A percentile compares a stretch with the other conserved stretches of the same genome.
These are phyloP conservation scores for Arthromyces matolae DNA, from an alignment of 768 basidiomycete genomes.

Conservation along the genomic window DNA sequence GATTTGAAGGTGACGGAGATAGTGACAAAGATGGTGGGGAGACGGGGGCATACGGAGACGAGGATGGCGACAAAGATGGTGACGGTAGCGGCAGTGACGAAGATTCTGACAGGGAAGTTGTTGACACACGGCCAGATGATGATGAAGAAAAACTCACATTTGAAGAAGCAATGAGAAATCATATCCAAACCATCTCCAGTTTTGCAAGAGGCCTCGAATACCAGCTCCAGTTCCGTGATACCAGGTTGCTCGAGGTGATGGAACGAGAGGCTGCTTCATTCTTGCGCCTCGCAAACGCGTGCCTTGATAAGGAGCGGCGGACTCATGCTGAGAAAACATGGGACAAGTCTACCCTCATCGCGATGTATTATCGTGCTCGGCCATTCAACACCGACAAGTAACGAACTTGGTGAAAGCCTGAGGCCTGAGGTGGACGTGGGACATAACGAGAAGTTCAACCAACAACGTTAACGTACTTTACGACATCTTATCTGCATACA, in stretches of 20 bases:
- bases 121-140: not conserved
- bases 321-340: not conserved
- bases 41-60: not conserved
- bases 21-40: not conserved
- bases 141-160: conserved; percentile 9
- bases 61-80: not conserved
- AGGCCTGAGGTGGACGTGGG: too few species aligned
- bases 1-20: conserved; percentile 9
- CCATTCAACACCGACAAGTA: too few species aligned
- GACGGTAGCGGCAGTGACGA: not conserved
- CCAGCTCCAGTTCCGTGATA: conserved; percentile 24
- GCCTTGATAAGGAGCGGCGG: conserved; percentile 5
- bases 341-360: not conserved
- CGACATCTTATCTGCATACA: too few species aligned
- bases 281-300: conserved; percentile 18
- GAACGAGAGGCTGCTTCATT: conserved; percentile 19
- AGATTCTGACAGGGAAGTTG: not conserved
- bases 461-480: too few species aligned
- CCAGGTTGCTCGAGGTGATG: conserved; percentile 17
- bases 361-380: not conserved
- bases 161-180: conserved; percentile 16
- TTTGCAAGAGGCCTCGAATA: conserved; percentile 20
- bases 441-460: too few species aligned
- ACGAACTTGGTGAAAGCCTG: too few species aligned
- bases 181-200: conserved; percentile 15